Evolutionary conservation across 139 green algal genomes (phyloP).

Genomic region (Tetradesmus lagerheimii): DNA sequence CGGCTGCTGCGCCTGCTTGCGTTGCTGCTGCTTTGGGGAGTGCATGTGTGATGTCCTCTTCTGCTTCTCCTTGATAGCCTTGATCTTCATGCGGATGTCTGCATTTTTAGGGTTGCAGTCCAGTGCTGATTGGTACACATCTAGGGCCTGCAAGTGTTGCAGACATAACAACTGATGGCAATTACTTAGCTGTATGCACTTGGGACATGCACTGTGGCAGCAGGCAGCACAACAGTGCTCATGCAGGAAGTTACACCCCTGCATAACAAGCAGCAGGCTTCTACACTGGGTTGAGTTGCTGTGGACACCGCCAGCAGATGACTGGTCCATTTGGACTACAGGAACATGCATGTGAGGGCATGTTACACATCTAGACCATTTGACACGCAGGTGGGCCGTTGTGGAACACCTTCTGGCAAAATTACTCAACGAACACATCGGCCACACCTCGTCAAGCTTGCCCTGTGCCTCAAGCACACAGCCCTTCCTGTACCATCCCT

Average conservation of each 20-base stretch:
- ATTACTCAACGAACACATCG: too few species aligned
- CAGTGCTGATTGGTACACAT: not conserved
- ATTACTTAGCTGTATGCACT: not conserved
- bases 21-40: not conserved
- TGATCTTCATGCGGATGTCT: not conserved
- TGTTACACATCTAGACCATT: too few species aligned
- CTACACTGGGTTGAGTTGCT: too few species aligned
- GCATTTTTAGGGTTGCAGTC: not conserved
- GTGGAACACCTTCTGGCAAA: too few species aligned
- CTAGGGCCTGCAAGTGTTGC: not conserved
- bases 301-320: too few species aligned
- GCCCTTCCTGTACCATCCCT: slow-evolving; percentile 61
- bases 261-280: too few species aligned
- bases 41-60: too few species aligned
- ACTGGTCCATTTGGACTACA: too few species aligned
- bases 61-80: not conserved
- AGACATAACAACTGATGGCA: not conserved
- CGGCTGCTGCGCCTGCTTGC: not conserved
- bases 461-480: slow-evolving; percentile 42
- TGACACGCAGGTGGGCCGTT: too few species aligned
- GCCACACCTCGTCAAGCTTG: not conserved
- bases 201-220: not conserved
- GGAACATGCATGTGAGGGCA: too few species aligned
- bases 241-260: too few species aligned
- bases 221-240: not conserved